Evolutionary conservation across 768 basidiomycete species (phyloP).

Genomic region (Dendrothele bispora): DNA sequence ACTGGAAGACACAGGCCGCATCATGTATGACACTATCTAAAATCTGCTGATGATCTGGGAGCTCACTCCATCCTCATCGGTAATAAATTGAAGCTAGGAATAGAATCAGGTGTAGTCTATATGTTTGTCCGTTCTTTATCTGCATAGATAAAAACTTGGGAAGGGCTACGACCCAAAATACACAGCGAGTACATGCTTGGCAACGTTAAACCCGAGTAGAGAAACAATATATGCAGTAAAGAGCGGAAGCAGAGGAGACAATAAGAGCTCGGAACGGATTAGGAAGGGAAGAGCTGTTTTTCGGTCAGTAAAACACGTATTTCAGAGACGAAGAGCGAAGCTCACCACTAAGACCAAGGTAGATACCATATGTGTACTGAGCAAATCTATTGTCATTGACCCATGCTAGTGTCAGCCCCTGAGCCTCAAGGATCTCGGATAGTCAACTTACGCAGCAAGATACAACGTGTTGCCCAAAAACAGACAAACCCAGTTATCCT

Average conservation of each 20-base stretch:
- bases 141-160: no score
- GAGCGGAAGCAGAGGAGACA: constrained; percentile 87
- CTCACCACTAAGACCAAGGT: constrained; percentile 81
- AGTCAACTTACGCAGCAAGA: constrained; percentile 68
- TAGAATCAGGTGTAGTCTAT: no score
- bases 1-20: no score
- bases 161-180: constrained; percentile 70
- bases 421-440: no score
- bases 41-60: no score
- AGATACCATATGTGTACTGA: constrained; percentile 91
- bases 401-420: no score
- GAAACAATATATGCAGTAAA: constrained; percentile 86
- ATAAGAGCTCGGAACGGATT: constrained; percentile 82
- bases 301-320: constrained; percentile 12
- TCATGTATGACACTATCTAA: no score
- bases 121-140: no score
- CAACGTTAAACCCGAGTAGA: constrained; percentile 88
- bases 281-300: constrained; percentile 87
- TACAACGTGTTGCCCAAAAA: constrained; percentile 92
- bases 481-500: constrained; percentile 91
- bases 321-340: constrained; percentile 6
- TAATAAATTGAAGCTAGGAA: no score
- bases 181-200: constrained; percentile 71
- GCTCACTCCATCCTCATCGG: no score
- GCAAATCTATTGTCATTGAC: no score